Base-by-base conservation (phyloP, 148 eudicot species). In the Pouteria glomerata region DNA sequence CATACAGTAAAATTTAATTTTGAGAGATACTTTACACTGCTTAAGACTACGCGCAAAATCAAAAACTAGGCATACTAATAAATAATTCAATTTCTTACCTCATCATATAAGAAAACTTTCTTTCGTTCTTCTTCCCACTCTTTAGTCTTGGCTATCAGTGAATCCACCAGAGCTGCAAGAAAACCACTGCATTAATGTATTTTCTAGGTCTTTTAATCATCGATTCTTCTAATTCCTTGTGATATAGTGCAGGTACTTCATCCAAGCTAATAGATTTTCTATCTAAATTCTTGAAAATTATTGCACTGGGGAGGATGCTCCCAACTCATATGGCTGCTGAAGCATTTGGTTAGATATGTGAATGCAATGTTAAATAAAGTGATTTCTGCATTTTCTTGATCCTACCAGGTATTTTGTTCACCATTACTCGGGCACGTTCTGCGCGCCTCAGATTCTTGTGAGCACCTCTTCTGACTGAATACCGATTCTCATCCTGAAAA, bases 391-490 rank as follows among this genome's bases (percentile, higher is more conserved):
- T 71, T 71, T 48, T 56, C 48, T 58, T 51, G 16, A 21, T 41
- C 58, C 75, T 82, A 93, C 98, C 96, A 78, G 98, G 86, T 71
- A 94, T 91, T 82, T 91, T 94, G 82, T 83, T 83, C 72, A 94
- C 98, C 80, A 88, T 86, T 53, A 85, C 58, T 63, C 98, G 86
- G 62, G 98, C 98, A 31, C 92, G 87, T 80, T 91, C 98, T 71
- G 98, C 98, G 63, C 98, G 83, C 83, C 83, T 91, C 53, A 94
- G 88, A 77, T 91, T 94, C 80, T 80, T 94, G 86, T 94, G 97
- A 65, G 96, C 97, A 70, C 97, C 90, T 87, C 97, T 89, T 82
- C 95, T 91, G 21, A 91, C 97, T 68, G 98, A 91, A 80, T 94
- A 94, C 15, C 98, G 86, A 77, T 94, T 94, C 78, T 94, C 98